Conservation (phyloP, 2,329 filamentous ascomycete genomes). For the Chaetoscypha palmicola region DNA sequence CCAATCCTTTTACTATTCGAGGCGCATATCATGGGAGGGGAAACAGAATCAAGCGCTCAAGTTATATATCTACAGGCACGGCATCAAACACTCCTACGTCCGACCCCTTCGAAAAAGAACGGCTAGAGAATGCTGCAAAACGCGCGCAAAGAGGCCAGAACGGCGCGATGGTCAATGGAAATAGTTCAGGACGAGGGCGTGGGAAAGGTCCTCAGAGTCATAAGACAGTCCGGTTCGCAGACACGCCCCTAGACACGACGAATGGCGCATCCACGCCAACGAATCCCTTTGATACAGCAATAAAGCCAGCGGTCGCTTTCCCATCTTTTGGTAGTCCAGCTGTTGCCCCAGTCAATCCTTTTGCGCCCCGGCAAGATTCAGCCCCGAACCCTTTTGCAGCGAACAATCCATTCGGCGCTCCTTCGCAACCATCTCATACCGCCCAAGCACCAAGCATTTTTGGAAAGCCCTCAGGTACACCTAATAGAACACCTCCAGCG, state of each 20-base stretch:
- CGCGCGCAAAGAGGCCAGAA: conserved; percentile 23
- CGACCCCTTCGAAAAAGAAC: conserved; percentile 27
- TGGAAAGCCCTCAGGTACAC: conserved; percentile 6
- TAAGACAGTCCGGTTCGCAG: conserved; percentile 26
- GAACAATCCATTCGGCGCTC: conserved; percentile 11
- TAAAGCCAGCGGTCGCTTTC: conserved; percentile 1
- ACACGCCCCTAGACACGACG: conserved; percentile 9
- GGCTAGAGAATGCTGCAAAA: conserved; percentile 31
- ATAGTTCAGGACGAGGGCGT: conserved; percentile 19
- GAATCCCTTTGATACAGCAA: conserved; percentile 15
- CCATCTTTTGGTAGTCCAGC: conserved; percentile 13
- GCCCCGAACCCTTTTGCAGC: conserved; percentile 9
- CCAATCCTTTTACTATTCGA: conserved; percentile 9
- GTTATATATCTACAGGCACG: conserved; percentile 13
- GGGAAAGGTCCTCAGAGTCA: conserved; percentile 15
- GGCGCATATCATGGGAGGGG: conserved; percentile 9
- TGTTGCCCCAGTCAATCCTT: conserved; percentile 13
- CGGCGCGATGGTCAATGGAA: conserved; percentile 15
- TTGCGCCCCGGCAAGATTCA: conserved; percentile 11
- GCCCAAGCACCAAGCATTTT: conserved; percentile 1
- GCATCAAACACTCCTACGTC: conserved; percentile 9
- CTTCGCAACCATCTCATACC: conserved; percentile 11
- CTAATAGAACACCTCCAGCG: no score
- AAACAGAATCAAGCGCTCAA: conserved; percentile 15
- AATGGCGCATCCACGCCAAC: conserved; percentile 6